Evolutionary conservation across 371 early-diverging fungal species (phyloP), one percentile per base, ranked within the genome.

Genomic region (Synchytrium microbalum): DNA sequence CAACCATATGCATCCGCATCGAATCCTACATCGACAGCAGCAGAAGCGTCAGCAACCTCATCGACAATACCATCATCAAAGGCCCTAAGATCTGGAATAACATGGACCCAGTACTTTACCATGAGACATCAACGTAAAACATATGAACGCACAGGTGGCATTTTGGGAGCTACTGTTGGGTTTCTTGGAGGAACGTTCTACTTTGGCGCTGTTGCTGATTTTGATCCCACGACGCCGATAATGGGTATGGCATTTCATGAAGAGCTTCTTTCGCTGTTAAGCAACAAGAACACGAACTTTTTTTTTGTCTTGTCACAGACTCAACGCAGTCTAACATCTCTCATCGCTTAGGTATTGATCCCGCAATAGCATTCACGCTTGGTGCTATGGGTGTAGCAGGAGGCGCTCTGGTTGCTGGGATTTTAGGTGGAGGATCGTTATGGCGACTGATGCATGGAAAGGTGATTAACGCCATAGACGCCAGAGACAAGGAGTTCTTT

Each of bases 21-120:
- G n/a, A n/a, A n/a, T n/a, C n/a, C n/a, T n/a, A n/a, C n/a, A n/a
- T n/a, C n/a, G n/a, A n/a, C n/a, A n/a, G n/a, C n/a, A n/a, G n/a
- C n/a, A n/a, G n/a, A n/a, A n/a, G n/a, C n/a, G n/a, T n/a, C n/a
- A n/a, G 52, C 52, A 51, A 51, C 52, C n/a, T 16, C 52, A 51
- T 16, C 52, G n/a, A 16, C 16, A 16, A n/a, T 16, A 51, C n/a
- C 52, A 16, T n/a, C 16, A 51, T n/a, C 52, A 51, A 51, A 16
- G 16, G 16, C 16, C 52, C 16, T 51, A 16, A 16, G 52, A 51
- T n/a, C 52, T n/a, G 57, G 27, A 5, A 56, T 71, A 10, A 75
- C 82, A 51, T 91, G 91, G 92, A 75, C 84, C 29, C 84, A 86
- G 59, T 93, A 90, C 72, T 93, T 93, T 72, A 71, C 75, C 29